phyloP scores from a whole-genome alignment of 163 green algal species.

The Scenedesmus sp. region DNA sequence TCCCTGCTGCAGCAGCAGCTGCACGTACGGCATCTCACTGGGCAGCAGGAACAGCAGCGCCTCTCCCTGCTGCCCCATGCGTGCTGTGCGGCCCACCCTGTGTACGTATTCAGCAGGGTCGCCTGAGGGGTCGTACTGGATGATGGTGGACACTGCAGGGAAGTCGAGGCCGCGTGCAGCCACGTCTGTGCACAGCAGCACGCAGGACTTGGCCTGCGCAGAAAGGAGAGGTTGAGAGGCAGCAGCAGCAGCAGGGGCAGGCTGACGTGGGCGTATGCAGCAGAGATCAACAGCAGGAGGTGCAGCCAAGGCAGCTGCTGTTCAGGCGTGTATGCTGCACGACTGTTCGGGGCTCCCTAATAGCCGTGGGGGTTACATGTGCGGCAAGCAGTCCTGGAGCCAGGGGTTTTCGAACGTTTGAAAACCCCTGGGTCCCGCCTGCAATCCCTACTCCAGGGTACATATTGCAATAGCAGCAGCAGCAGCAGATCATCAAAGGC shows the following conservation, averaged over 20 bases:
- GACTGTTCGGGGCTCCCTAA: neutral
- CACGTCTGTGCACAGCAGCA: slow-evolving; percentile 96
- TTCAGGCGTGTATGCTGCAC: neutral
- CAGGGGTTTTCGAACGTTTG: neutral
- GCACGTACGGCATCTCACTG: slow-evolving; percentile 79
- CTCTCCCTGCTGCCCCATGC: slow-evolving; percentile 89
- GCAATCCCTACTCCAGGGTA: neutral
- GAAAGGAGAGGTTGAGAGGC: neutral
- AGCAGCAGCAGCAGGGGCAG: neutral
- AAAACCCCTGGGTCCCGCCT: neutral
- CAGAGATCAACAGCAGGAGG: neutral
- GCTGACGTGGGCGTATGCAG: neutral
- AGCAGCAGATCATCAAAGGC: neutral
- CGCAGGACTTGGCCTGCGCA: slow-evolving; percentile 61
- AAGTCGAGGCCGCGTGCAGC: slow-evolving; percentile 96
- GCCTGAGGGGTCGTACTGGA: slow-evolving; percentile 94
- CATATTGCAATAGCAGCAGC: neutral
- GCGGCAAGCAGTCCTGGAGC: neutral
- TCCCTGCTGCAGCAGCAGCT: slow-evolving; percentile 69
- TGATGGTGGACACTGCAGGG: slow-evolving; percentile 89
- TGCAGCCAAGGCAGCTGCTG: neutral
- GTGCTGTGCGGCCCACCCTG: slow-evolving; percentile 92
- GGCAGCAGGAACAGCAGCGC: slow-evolving; percentile 90
- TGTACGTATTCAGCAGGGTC: slow-evolving; percentile 90
- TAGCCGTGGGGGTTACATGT: neutral